phyloP scores from a whole-genome alignment of 129 eudicot genomes.

The Mikania micrantha region DNA sequence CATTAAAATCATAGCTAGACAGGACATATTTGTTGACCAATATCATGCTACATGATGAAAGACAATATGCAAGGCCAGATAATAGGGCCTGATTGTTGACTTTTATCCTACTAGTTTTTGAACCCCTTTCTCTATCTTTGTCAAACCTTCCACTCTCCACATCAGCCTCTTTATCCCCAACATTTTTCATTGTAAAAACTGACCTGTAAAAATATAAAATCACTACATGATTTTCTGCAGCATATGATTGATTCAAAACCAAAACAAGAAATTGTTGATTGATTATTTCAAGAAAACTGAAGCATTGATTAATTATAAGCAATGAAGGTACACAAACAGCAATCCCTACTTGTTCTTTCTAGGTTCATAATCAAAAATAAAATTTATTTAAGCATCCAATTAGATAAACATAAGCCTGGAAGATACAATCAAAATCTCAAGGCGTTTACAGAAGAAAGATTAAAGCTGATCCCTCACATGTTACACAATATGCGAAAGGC shows the following conservation, averaged over 20 bases:
- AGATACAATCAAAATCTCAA: not conserved
- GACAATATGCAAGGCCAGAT: conserved; percentile 86
- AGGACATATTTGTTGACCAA: conserved; percentile 89
- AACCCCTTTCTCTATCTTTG: conserved; percentile 45
- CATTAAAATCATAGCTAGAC: conserved; percentile 92
- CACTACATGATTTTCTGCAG: not conserved
- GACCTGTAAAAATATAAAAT: conserved; percentile 28
- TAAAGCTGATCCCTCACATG: not conserved
- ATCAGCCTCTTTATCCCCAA: conserved; percentile 49
- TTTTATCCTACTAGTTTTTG: conserved; percentile 41
- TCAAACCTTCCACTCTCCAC: conserved; percentile 64
- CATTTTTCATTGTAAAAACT: conserved; percentile 45
- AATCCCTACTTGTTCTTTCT: conserved; percentile 14
- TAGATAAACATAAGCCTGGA: not conserved
- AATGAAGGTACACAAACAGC: not conserved
- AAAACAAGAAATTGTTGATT: not conserved
- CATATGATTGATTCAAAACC: not conserved
- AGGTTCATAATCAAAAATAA: not conserved
- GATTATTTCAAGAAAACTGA: not conserved
- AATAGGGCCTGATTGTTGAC: conserved; percentile 65
- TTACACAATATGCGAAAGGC: not conserved
- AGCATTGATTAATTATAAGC: conserved; percentile 2
- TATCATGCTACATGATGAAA: conserved; percentile 97
- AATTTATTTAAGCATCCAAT: not conserved
- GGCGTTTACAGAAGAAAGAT: not conserved